phyloP scores from a whole-genome alignment of 2,329 filamentous ascomycete genomes.

The Fusarium sulawesiense region DNA sequence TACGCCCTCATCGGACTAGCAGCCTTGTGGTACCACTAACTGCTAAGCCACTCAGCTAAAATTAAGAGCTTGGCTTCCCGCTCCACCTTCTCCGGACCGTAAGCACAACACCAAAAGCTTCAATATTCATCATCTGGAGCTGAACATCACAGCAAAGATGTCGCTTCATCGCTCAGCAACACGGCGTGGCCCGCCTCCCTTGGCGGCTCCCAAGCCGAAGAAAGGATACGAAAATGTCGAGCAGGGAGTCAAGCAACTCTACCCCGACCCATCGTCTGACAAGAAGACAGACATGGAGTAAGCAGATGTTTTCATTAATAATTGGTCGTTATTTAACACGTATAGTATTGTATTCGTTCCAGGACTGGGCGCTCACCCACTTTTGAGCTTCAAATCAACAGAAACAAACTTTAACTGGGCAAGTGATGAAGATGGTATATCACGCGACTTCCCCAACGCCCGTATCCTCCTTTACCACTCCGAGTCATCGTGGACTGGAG shows the following conservation, averaged over 20 bases:
- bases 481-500: slow-evolving; percentile 55
- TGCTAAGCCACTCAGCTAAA: background rate
- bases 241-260: slow-evolving; percentile 55
- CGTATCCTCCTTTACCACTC: slow-evolving; percentile 56
- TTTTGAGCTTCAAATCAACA: slow-evolving; percentile 54
- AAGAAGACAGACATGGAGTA: slow-evolving; percentile 52
- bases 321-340: background rate
- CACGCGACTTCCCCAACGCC: slow-evolving; percentile 55
- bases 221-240: slow-evolving; percentile 53
- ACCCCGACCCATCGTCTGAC: slow-evolving; percentile 44
- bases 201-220: slow-evolving; percentile 39
- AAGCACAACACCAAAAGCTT: background rate
- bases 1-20: background rate
- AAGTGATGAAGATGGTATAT: slow-evolving; percentile 47
- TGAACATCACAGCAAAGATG: slow-evolving; percentile 4
- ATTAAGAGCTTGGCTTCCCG: background rate
- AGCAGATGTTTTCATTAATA: background rate
- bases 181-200: slow-evolving; percentile 41
- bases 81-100: background rate
- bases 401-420: slow-evolving; percentile 56
- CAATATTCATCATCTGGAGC: background rate
- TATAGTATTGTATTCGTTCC: slow-evolving; percentile 56
- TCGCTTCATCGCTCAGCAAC: slow-evolving; percentile 28
- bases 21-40: background rate
- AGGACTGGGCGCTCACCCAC: slow-evolving; percentile 54